Base-by-base conservation (phyloP, 2,329 filamentous ascomycete species). In the Malbranchea cinnamomea region DNA sequence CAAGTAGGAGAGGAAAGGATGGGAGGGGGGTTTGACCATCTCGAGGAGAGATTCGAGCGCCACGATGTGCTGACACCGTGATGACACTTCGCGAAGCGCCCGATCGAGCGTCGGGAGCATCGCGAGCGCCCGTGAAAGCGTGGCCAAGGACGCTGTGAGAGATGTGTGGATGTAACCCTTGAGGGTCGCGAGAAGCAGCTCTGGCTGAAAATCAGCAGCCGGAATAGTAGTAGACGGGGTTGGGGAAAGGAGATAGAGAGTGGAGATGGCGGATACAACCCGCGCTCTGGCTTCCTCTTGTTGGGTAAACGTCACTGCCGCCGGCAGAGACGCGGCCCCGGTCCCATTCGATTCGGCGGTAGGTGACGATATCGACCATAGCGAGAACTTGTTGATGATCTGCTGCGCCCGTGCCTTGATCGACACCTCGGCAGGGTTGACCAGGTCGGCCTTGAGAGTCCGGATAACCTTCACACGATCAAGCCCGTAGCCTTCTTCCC, bases 31-130 rank as follows among this genome's bases (percentile, higher is more conserved):
- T 40, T 73, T 76, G 2, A 71, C 75, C 3, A 63, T 61, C 28
- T 73, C 71, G 5, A 95, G 70, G 2, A 94, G 68, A 2, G 74
- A 62, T 57, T 93, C 83, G 2, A 95, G 61, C 0, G 83, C 82
- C n/a, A 92, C 74, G 22, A 95, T 72, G 46, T 91, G 92, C 50
- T 93, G 85, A 48, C 87, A 94, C 26, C 81, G 69, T 4, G 76
- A 73, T 5, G 80, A 79, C 13, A 93, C 73, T 45, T 95, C 89
- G 10, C 71, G 63, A 2, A 95, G 64, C 0, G 83, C 78, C 30
- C 82, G 71, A 27, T 95, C 85, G 17, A 95, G 65, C 0, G 70
- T 78, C 0, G 87, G 81, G 2, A 95, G 64, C 34, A 82, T 79
- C 3, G 77, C 74, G 10, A 98, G 65, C 0, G 81, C 76, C 13